A percentile compares a stretch with the other conserved stretches of the same genome.
Conservation (phyloP, 257 asterid genomes). For the Solanum gracilifrons region DNA sequence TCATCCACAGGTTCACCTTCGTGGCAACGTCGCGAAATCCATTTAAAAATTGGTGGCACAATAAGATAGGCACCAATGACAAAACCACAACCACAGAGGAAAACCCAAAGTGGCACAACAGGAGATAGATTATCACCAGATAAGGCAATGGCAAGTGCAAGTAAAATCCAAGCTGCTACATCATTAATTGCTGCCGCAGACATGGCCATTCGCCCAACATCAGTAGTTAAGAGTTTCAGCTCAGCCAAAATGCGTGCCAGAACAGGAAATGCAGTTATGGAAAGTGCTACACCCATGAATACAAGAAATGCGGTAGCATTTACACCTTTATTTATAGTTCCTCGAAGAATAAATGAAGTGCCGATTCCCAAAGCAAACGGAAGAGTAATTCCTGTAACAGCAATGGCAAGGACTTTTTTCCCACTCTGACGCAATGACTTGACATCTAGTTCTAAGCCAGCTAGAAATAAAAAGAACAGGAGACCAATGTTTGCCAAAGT, state of each 20-base stretch:
- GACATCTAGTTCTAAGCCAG: slow-evolving; percentile 59
- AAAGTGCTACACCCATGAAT: slow-evolving; percentile 84
- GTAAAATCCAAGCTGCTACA: slow-evolving; percentile 77
- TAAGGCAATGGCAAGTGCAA: slow-evolving; percentile 65
- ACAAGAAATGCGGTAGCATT: slow-evolving; percentile 40
- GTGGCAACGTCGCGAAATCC: slow-evolving; percentile 47
- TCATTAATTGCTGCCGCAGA: slow-evolving; percentile 89
- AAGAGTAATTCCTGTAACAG: slow-evolving; percentile 58
- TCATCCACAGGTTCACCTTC: slow-evolving; percentile 77
- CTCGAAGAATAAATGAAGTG: slow-evolving; percentile 40
- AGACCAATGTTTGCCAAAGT: slow-evolving; percentile 78
- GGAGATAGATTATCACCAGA: slow-evolving; percentile 53
- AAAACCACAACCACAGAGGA: slow-evolving; percentile 49
- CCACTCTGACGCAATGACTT: slow-evolving; percentile 43
- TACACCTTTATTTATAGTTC: slow-evolving; percentile 38
- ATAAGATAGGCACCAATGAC: slow-evolving; percentile 20
- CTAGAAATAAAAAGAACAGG: slow-evolving; percentile 67
- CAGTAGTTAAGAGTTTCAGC: slow-evolving; percentile 69
- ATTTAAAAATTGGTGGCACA: slow-evolving; percentile 43
- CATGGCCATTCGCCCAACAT: slow-evolving; percentile 74
- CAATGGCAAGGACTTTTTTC: slow-evolving; percentile 49
- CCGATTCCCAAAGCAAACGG: slow-evolving; percentile 77
- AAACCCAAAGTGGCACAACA: slow-evolving; percentile 52
- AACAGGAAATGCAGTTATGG: slow-evolving; percentile 85
- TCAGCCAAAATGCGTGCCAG: slow-evolving; percentile 80